Evolutionary conservation across 805 yeast species (phyloP).

Genomic region (Candida ovalis): DNA sequence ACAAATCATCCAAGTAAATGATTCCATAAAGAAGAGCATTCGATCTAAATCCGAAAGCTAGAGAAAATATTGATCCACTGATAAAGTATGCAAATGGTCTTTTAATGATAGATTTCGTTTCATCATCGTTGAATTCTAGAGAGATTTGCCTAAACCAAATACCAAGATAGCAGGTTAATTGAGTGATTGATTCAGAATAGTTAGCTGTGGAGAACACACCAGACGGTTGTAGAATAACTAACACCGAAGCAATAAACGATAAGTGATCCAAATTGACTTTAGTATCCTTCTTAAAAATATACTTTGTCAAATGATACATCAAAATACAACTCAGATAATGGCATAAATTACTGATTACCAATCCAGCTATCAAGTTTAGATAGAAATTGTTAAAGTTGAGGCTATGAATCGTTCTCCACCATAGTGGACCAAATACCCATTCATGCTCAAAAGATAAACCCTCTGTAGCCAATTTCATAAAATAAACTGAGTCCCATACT

Average conservation of each 20-base stretch:
- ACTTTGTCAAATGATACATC: constrained; percentile 45
- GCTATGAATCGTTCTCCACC: constrained; percentile 49
- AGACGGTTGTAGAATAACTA: constrained; percentile 67
- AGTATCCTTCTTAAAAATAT: constrained; percentile 10
- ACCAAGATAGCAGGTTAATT: constrained; percentile 55
- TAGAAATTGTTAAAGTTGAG: constrained; percentile 34
- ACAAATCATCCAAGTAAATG: constrained; percentile 56
- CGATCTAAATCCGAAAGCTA: constrained; percentile 64
- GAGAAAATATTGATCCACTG: constrained; percentile 52
- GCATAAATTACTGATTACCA: constrained; percentile 46
- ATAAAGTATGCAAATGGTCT: constrained; percentile 29
- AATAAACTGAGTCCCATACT: constrained; percentile 87
- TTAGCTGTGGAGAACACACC: constrained; percentile 73
- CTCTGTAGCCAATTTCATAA: constrained; percentile 49
- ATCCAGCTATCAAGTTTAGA: constrained; percentile 42
- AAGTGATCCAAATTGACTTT: neutral
- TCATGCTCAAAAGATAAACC: constrained; percentile 77
- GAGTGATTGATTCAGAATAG: constrained; percentile 74
- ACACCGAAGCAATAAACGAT: constrained; percentile 21
- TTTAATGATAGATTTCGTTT: constrained; percentile 2
- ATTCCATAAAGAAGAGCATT: constrained; percentile 75
- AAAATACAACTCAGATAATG: constrained; percentile 49
- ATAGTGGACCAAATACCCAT: constrained; percentile 78
- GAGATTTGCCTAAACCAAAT: constrained; percentile 45
- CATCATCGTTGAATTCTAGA: constrained; percentile 1